Conservation (phyloP, 2,329 filamentous ascomycete genomes). For the Didymella pinodella region DNA sequence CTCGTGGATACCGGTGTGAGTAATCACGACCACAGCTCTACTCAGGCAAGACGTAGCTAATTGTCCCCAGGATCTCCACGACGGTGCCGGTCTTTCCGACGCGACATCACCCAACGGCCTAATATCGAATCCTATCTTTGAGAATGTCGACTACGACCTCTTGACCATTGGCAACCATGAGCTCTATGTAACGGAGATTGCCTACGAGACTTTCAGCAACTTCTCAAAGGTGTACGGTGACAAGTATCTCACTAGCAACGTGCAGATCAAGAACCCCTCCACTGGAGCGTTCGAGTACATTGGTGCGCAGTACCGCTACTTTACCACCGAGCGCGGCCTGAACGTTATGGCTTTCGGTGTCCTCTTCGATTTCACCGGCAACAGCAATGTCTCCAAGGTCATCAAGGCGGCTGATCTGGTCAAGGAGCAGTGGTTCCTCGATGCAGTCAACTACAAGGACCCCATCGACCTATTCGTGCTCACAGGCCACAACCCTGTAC, state of each 20-base stretch:
- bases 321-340: slow-evolving; percentile 56
- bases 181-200: slow-evolving; percentile 68
- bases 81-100: slow-evolving; percentile 70
- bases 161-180: slow-evolving; percentile 70
- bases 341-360: slow-evolving; percentile 62
- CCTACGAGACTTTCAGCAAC: slow-evolving; percentile 67
- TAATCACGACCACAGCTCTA: background rate
- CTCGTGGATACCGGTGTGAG: slow-evolving; percentile 65
- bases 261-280: slow-evolving; percentile 57
- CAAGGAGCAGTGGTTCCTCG: slow-evolving; percentile 66
- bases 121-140: slow-evolving; percentile 62
- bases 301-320: slow-evolving; percentile 59
- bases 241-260: slow-evolving; percentile 62
- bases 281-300: slow-evolving; percentile 57
- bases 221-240: slow-evolving; percentile 67
- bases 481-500: slow-evolving; percentile 69
- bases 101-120: slow-evolving; percentile 65
- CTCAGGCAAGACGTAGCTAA: slow-evolving; percentile 3
- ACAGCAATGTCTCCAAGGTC: slow-evolving; percentile 68
- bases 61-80: slow-evolving; percentile 64
- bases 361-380: slow-evolving; percentile 61
- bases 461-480: slow-evolving; percentile 71
- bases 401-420: slow-evolving; percentile 62
- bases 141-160: slow-evolving; percentile 62
- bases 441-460: slow-evolving; percentile 62